A percentile compares a stretch with the other conserved stretches of the same genome.
phyloP scores from a whole-genome alignment of 108 stramenopile species.

The Pseudonitzschia multiseries region DNA sequence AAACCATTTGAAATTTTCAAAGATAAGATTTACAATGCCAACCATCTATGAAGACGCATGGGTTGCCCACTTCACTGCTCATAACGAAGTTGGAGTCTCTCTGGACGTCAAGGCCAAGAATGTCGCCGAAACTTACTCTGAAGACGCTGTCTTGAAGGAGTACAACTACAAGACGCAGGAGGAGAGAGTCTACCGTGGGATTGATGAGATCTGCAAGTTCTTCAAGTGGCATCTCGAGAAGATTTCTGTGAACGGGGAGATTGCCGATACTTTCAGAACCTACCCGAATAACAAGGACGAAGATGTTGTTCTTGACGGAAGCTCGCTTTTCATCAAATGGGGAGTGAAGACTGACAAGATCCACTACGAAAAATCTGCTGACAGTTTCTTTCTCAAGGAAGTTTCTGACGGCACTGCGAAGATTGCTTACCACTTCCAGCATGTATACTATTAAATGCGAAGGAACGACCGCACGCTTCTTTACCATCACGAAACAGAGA shows the following conservation, averaged over 20 bases:
- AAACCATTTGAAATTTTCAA: neutral
- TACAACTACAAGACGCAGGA: neutral
- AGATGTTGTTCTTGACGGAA: neutral
- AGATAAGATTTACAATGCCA: neutral
- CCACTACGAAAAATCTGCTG: neutral
- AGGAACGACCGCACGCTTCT: no score
- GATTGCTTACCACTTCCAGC: constrained; percentile 1
- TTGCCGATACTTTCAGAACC: neutral
- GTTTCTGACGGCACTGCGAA: neutral
- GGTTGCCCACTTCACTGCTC: neutral
- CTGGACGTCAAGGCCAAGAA: neutral
- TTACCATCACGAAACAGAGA: no score
- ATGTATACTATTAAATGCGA: no score
- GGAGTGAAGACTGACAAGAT: neutral
- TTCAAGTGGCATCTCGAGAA: constrained; percentile 1
- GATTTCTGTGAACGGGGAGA: neutral
- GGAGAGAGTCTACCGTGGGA: neutral
- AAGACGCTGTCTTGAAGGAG: neutral
- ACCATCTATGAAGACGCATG: neutral
- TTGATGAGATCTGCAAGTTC: neutral
- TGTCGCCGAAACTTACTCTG: neutral
- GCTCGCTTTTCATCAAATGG: neutral
- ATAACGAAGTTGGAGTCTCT: neutral
- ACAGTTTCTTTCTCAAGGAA: neutral
- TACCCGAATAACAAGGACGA: neutral